phyloP scores from a whole-genome alignment of 768 basidiomycete species.

The Pleurotus tuber-regium region DNA sequence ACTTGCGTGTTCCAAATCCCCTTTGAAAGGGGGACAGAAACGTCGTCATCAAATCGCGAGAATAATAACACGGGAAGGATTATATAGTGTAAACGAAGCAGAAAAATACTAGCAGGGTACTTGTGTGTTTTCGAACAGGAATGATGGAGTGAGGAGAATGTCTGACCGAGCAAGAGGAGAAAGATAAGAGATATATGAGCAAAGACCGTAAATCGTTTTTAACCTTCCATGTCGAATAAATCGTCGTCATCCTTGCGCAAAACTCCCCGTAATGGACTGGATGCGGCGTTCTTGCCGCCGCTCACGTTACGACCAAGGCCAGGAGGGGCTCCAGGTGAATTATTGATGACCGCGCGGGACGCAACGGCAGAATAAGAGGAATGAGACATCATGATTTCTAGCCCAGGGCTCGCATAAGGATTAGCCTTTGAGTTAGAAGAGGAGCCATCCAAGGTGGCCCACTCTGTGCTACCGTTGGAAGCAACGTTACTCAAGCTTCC shows the following conservation, averaged over 20 bases:
- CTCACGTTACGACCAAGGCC: neutral
- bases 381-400: neutral
- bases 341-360: neutral
- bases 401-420: neutral
- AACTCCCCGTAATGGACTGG: conserved; percentile 3
- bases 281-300: neutral
- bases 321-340: neutral
- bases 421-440: neutral
- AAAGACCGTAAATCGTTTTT: neutral
- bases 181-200: neutral
- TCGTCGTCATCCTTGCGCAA: neutral
- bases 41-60: too few relatives aligned
- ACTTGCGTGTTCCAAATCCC: too few relatives aligned
- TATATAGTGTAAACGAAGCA: too few relatives aligned
- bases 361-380: neutral
- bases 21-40: too few relatives aligned
- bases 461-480: conserved; percentile 18
- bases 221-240: conserved; percentile 6
- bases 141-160: neutral
- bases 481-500: conserved; percentile 12
- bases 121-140: too few relatives aligned
- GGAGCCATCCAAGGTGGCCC: conserved; percentile 1
- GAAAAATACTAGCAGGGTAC: too few relatives aligned
- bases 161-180: neutral
- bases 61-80: too few relatives aligned